Base-by-base conservation (phyloP, 108 stramenopile species). In the Cyclotella baltica region DNA sequence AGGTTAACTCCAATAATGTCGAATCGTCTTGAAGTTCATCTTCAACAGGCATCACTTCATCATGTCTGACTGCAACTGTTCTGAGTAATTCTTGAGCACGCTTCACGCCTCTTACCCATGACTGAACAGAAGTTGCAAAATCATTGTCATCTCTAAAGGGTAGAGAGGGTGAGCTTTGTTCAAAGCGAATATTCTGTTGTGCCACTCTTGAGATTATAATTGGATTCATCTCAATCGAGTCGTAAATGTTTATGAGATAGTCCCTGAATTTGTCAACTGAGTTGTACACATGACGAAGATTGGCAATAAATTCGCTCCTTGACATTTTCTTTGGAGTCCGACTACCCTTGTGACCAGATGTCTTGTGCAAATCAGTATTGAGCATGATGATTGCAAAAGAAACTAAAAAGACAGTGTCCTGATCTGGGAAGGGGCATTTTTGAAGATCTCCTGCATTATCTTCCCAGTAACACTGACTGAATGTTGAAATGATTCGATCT, bases 381-480 rank as follows among this genome's bases (percentile, higher is more conserved):
- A 99, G 85, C 93, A 99, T 98, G 73, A 99, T 99, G 51, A 98
- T 88, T 10, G 97, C 95, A 85, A 97, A 99, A 33, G 96, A 88
- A 18, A 99, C 78, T 5, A 99, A 38, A 79, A 90, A 97, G 18
- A 96, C 94, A 27, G 96, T 93, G 63, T 98, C 98, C 59, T 94
- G 90, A 61, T 96, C 87, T n/a, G 88, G 69, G 66, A 98, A 96
- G 0, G 95, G 96, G 61, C 96, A 95, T 18, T 81, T 78, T 22
- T 75, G 58, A 40, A 71, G 53, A 76, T 93, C 93, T 22, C 93
- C 93, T 0, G 91, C 91, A 78, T 99, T 99, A 78, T 99, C 98
- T 76, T 97, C 93, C 92, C 93, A 97, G 74, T 94, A 99, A 79
- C 96, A 97, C 72, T 96, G 92, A 15, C 95, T 83, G 70, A 98